Evolutionary conservation across 2,329 filamentous ascomycete genomes (phyloP), one percentile per base, ranked within the genome.

Genomic region (Colletotrichum sp.): DNA sequence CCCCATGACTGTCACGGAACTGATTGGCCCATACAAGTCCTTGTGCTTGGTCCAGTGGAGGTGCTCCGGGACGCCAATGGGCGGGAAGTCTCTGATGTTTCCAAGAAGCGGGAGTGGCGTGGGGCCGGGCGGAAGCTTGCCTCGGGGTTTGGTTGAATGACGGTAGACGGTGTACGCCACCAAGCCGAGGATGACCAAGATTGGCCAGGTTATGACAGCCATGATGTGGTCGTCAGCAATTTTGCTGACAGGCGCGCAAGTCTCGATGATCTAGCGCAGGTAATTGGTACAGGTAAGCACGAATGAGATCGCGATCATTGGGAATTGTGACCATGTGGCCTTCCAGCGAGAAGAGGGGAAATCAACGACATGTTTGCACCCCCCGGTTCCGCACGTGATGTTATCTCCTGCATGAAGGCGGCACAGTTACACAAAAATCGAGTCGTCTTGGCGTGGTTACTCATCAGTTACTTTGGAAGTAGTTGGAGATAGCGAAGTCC

Each of bases 21-120:
- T 85, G 8, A 86, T 81, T 0, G 81, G 80, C 0, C 85, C 85
- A 55, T 87, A 86, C 0, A 78, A 59, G 8, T 86, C 82, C 68
- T 85, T 87, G 73, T 85, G 82, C 73, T 84, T 83, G 34, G 84
- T 66, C 86, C 86, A 88, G 70, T 87, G 85, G 61, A 83, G 77
- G 74, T 82, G 85, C 74, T 87, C 85, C 6, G 79, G 81, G 8
- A 74, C 77, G 2, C 82, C 84, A 0, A 74, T 67, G 0, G 83
- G 80, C 1, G 89, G 89, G 13, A 91, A 80, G 76, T 91, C 88
- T 2, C 78, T 76, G 19, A 90, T 77, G 77, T 91, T 91, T 6
- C 90, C 90, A 6, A 91, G 34, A 0, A 91, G 16, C 0, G 88
- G 88, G 8, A 87, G 79, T 0, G 84, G 84, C 48, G 83, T 88